A percentile compares a stretch with the other conserved stretches of the same genome.
Evolutionary conservation across 257 asterid genomes (phyloP).

Genomic region (Solanum pinnatisectum): DNA sequence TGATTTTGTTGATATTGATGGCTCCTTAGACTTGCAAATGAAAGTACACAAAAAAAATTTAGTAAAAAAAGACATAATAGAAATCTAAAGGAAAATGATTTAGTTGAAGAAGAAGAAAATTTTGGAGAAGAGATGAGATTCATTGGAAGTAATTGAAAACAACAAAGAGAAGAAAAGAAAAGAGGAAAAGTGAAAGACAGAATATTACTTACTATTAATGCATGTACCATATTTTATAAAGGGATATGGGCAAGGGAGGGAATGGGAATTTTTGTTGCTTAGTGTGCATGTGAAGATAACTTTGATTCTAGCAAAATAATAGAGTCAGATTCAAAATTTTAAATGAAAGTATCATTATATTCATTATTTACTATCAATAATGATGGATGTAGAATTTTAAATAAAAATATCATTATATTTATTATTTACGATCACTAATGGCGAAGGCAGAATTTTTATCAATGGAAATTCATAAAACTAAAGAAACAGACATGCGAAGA

Average conservation of each 20-base stretch:
- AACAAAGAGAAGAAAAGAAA: neutral
- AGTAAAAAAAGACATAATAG: conserved; percentile 20
- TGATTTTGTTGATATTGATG: conserved; percentile 11
- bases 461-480: neutral
- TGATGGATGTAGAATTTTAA: neutral
- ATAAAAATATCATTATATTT: neutral
- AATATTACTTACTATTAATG: neutral
- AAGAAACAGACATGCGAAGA: neutral
- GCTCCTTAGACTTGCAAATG: conserved; percentile 29
- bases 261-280: conserved; percentile 24
- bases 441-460: rapidly evolving
- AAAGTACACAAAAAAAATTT: conserved; percentile 5
- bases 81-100: conserved; percentile 15
- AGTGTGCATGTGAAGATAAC: conserved; percentile 45
- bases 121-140: conserved; percentile 1
- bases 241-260: neutral
- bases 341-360: neutral
- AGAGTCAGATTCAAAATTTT: neutral
- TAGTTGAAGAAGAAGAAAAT: conserved; percentile 18
- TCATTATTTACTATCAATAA: neutral
- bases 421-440: neutral
- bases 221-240: neutral
- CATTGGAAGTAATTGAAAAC: neutral
- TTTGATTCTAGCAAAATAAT: conserved; percentile 1
- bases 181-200: neutral